Evolutionary conservation across 306 rosid genomes (phyloP), one percentile per base, ranked within the genome.

Genomic region (Cicer bijugum): DNA sequence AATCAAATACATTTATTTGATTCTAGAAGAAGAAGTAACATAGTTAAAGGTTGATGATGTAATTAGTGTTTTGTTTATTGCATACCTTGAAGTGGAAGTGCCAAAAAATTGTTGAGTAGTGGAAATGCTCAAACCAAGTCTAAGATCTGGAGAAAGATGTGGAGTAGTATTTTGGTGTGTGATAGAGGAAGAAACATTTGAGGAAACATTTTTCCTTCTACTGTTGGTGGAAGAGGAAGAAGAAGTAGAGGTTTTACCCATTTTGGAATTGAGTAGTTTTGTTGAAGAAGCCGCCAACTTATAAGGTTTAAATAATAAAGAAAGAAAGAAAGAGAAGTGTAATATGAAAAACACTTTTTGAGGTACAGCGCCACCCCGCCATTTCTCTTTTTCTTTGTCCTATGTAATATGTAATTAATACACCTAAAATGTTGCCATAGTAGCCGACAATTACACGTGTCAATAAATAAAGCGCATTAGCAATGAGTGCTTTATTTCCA

Each of bases 361-460:
- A 84, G 53, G 50, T 17, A 78, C 83, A 76, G 81, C 78, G 81
- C 80, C 77, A 80, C 83, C 78, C 56, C 14, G 40, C 78, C 66
- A 67, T 15, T 78, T 28, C 71, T 67, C 77, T 72, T 80, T 80
- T 71, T 80, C 78, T 76, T 60, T 71, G 75, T 76, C 69, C 71
- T 62, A 76, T 77, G 77, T 66, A 43, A 6, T 48, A 62, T 37
- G 46, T 5, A 67, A 67, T 82, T 75, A 81, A 73, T 81, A 80
- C 81, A 73, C 79, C 82, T 42, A 57, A 80, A 45, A 58, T 89
- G 85, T 79, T 71, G 70, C 72, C 90, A 52, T 46, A 35, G 17
- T 51, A 87, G 78, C 87, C 86, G 89, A 86, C 96, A 89, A 72
- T 59, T 53, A 55, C 86, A 86, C 83, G 89, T 81, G 86, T 87